Percentiles rank a stretch among this genome's conserved stretches.
Evolutionary conservation across 1,139 yeast genomes (phyloP).

Genomic region (Saccharomyces hybrid): DNA sequence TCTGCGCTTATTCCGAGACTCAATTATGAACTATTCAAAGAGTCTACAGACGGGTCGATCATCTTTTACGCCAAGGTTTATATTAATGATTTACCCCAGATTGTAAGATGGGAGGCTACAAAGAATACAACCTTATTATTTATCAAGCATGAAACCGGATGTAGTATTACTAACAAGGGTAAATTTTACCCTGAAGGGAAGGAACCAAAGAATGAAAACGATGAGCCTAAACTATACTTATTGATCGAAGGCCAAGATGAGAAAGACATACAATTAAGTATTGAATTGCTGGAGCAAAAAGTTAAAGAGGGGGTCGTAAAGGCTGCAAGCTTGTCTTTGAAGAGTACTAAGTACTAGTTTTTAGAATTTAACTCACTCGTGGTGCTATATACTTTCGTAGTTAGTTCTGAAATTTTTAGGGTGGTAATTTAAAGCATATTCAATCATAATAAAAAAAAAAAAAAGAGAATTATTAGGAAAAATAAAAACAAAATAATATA

Average conservation of each 20-base stretch:
- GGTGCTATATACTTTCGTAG: not conserved
- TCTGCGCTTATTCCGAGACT: conserved; percentile 54
- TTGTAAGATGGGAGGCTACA: conserved; percentile 76
- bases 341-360: conserved; percentile 20
- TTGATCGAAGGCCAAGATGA: conserved; percentile 73
- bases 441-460: not conserved
- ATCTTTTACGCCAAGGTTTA: conserved; percentile 64
- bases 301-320: conserved; percentile 50
- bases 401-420: not conserved
- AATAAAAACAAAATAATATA: not conserved
- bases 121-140: conserved; percentile 57
- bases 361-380: not conserved
- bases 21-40: conserved; percentile 30
- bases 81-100: conserved; percentile 80
- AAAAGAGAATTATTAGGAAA: not conserved
- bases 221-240: conserved; percentile 70
- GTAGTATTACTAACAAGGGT: conserved; percentile 81
- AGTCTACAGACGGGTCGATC: conserved; percentile 42
- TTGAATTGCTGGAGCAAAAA: conserved; percentile 49
- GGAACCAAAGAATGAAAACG: conserved; percentile 39
- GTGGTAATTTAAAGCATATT: not conserved
- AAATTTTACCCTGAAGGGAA: conserved; percentile 55
- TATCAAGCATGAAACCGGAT: conserved; percentile 63
- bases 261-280: conserved; percentile 56
- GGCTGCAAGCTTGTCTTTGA: conserved; percentile 21